phyloP scores from a whole-genome alignment of 805 yeast genomes.

The Candida chauliodis region DNA sequence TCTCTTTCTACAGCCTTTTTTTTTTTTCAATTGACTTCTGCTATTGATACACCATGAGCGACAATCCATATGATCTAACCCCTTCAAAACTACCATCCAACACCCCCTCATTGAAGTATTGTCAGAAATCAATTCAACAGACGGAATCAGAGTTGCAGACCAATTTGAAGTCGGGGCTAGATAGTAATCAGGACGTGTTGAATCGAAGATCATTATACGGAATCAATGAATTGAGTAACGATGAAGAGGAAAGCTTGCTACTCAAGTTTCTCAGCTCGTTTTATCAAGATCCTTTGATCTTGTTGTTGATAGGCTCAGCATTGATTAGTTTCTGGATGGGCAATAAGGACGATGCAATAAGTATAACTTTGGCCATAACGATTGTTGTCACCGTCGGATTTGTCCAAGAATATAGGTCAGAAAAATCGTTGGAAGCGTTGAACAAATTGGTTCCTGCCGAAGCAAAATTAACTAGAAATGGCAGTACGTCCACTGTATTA shows the following conservation, averaged over 20 bases:
- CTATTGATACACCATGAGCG: constrained; percentile 26
- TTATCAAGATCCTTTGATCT: constrained; percentile 86
- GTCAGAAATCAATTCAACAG: constrained; percentile 62
- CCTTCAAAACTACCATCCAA: constrained; percentile 17
- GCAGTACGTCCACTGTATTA: constrained; percentile 71
- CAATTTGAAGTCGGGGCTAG: constrained; percentile 56
- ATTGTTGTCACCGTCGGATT: constrained; percentile 97
- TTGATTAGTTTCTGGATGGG: constrained; percentile 85
- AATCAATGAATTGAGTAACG: constrained; percentile 67
- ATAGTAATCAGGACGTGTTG: constrained; percentile 64
- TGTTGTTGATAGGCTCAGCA: constrained; percentile 87
- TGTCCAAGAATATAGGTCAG: constrained; percentile 95
- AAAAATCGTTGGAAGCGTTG: constrained; percentile 88
- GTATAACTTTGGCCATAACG: constrained; percentile 85
- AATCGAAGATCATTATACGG: constrained; percentile 77
- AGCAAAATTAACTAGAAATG: constrained; percentile 85
- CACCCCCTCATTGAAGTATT: constrained; percentile 63
- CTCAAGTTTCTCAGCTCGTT: constrained; percentile 75
- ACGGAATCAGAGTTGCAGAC: constrained; percentile 63
- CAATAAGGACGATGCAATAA: constrained; percentile 93
- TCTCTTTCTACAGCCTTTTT: constrained; percentile 2
- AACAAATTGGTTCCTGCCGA: constrained; percentile 95
- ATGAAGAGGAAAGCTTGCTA: constrained; percentile 73
- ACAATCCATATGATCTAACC: constrained; percentile 34
- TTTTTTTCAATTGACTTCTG: neutral